Evolutionary conservation across 768 basidiomycete genomes (phyloP), one percentile per base, ranked within the genome.

Genomic region (Clitopilus passeckerianus): DNA sequence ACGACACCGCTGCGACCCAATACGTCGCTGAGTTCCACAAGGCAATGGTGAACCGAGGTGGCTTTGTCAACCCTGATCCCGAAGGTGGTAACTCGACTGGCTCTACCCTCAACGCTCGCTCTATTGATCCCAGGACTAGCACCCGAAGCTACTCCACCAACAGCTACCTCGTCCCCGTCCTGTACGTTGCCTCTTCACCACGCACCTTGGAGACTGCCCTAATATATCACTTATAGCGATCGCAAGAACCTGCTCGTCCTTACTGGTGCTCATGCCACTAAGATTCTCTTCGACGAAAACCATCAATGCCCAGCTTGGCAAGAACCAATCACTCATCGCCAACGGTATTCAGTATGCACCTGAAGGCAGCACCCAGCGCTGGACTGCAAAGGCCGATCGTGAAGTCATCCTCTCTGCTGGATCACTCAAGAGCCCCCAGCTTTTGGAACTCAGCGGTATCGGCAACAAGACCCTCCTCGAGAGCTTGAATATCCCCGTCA

Each of bases 341-440:
- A 72, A 70, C 22, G 78, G 78, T 6, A 75, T 85, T 20, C 73
- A 74, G 41, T 83, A 82, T 65, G 67, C 71, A n/a, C 27, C 66
- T 22, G 63, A 64, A 15, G 72, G 64, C 7, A 53, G 62, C 41
- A 65, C 53, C 3, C 72, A 76, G 20, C 55, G 59, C 6, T 34
- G 53, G 60, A 64, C 65, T 16, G 78, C 75, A 20, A 70, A 69
- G 24, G 79, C 77, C 22, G 71, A 66, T 53, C 75, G 74, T 56
- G 83, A 86, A 65, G 80, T 84, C 44, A 77, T 84, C 53, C 66
- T 84, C 6, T 71, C 71, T 23, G 73, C 76, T 9, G 77, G 43
- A 46, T 22, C 57, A 15, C 58, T 52, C 16, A 46, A 58, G 30
- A 75, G 70, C 55, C 75, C 78, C 4, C 71, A 77, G n/a, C 65